Base-by-base conservation (phyloP, 2,329 filamentous ascomycete species). In the Cordyceps cicadae region DNA sequence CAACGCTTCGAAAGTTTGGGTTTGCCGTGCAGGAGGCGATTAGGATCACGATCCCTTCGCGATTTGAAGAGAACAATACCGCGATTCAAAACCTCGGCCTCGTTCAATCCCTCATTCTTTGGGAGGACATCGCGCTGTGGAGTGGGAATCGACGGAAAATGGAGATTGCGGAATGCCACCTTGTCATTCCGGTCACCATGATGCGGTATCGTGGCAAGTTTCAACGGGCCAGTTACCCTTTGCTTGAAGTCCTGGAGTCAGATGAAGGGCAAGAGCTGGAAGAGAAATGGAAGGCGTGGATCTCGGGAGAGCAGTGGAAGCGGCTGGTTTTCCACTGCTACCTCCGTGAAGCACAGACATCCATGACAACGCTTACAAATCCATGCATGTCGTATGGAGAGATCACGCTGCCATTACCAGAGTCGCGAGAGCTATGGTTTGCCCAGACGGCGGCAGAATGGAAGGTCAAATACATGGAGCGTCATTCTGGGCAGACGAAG, bases 371-470 rank as follows among this genome's bases (percentile, higher is more conserved):
- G 4, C 76, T 88, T 59, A 84, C 81, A 24, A 86, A 82, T 62
- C 85, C 86, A 0, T 74, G 84, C 21, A 83, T 90, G 64, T 87
- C 87, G 0, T 90, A 89, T 66, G 79, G 85, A 0, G 88, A 90
- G 66, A 73, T 90, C 54, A 82, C 82, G 4, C 73, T 90, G 3
- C 86, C 87, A 1, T 71, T 91, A 0, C 87, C 88, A 0, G 82
- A 81, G 62, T 75, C 82, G 0, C 78, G 80, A 59, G 77, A 81
- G 14, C 70, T 91, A 2, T 92, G 88, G 88, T 79, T 83, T 53
- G 87, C 88, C 1, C 78, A 79, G 34, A 80, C 80, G 0, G 85
- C 87, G 2, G 68, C 75, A 19, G 81, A 85, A 63, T 91, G 88
- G 87, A 88, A 87, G 68, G 70, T 74, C 8, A 74, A 79, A 1